Base-by-base conservation (phyloP, 2,329 filamentous ascomycete species). In the Aureobasidium leucospermi region DNA sequence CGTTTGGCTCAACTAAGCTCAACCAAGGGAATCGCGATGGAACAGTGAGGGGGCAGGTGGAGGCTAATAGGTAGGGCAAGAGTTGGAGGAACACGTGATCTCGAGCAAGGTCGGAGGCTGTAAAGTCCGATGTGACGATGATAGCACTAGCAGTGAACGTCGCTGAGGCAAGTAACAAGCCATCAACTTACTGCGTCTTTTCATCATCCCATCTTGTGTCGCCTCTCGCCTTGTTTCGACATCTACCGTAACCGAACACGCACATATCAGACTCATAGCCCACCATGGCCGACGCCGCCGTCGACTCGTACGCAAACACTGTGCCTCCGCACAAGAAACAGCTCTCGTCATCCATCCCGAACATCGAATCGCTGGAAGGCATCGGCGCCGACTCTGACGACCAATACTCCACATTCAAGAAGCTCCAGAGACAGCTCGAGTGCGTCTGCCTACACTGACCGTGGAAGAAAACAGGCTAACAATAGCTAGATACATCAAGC, bases 341-440 rank as follows among this genome's bases (percentile, higher is more conserved):
- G 70, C 81, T 85, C 68, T 85, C 87, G 55, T 78, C 84, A 63
- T 86, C 87, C 69, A 94, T 96, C 76, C 89, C 90, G 42, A 93
- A 89, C 75, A 87, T 96, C 75, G 91, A 96, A 73, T 87, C 88
- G 67, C 85, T 96, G 65, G 93, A 96, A 75, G 91, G 90, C 62
- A 80, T 91, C 63, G 83, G 85, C 15, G 85, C 84, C 59, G 91
- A 96, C 69, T 87, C 86, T 52, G 89, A 85, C 65, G 93, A 97
- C 74, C 93, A 97, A 73, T 99, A 99, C 75, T 90, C 89, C 56
- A 91, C 87, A 42, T 82, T 97, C 75, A 99, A 99, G 82, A 94
- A 95, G 80, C 85, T 97, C 65, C 93, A 99, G 77, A 83, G 93
- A 73, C 92, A 97, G 79, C 79, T 97, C 68, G 94, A 99, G 86